Base-by-base conservation (phyloP, 1,139 yeast species). In the Lodderomyces jiufengensis region DNA sequence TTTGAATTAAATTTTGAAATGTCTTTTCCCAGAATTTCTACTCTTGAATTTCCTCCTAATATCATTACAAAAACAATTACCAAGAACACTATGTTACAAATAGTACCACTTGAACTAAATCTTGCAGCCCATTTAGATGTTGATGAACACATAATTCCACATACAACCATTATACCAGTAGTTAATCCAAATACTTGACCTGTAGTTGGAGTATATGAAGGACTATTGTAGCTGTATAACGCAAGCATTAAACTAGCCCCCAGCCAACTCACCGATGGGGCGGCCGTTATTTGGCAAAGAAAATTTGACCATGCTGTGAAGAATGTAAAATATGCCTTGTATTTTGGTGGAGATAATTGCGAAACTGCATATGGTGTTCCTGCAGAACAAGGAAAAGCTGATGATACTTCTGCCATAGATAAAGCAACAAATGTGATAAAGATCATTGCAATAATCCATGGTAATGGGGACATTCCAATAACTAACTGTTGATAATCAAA, bases 191-290 rank as follows among this genome's bases (percentile, higher is more conserved):
- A 78, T 24, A 61, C 52, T 41, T 78, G 81, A 47, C 79, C 78
- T 33, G 59, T 63, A 14, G 71, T 53, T n/a, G 78, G 68, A 6
- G 50, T 47, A 44, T 66, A 78, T 10, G 51, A 51, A 6, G 53
- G 49, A 27, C 48, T 45, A 41, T 64, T 58, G 44, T 50, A 66
- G 9, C 73, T 55, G 33, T 63, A 70, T 43, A 78, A 57, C 1
- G 84, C 78, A 39, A 80, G 63, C 42, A 80, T 76, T 75, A 80
- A 67, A 37, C 71, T 56, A 3, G 86, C 84, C 39, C 80, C 70
- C 26, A 78, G 67, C 42, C 73, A 80, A 47, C 76, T 77, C 36
- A 80, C 81, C 2, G 84, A 76, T 0, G 86, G 85, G n/a, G 82
- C 46, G 8, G 56, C 63, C 5, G 70, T 63, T 36, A 66, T 56